These are phyloP conservation scores for Dillenia turbinata DNA, from an alignment of 164 flowering plant genomes.

Conservation along the genomic window DNA sequence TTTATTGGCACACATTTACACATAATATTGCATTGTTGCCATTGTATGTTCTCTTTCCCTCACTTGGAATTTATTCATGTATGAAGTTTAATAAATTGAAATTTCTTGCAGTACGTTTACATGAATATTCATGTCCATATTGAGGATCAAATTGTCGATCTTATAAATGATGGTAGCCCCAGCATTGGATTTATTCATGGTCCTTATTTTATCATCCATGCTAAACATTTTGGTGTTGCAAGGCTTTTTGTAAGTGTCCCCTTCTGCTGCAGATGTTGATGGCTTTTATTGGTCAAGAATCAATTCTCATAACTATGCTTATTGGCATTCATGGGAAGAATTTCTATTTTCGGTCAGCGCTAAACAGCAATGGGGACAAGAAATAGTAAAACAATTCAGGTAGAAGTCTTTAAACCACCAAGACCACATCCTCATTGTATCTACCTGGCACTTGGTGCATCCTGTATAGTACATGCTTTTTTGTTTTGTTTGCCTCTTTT, in stretches of 20 bases:
- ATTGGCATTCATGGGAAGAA: background rate
- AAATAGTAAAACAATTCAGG: constrained; percentile 65
- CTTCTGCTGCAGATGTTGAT: background rate
- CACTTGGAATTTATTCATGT: background rate
- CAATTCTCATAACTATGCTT: too few species aligned
- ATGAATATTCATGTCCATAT: constrained; percentile 74
- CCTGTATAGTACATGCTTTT: constrained; percentile 55
- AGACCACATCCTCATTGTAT: constrained; percentile 57
- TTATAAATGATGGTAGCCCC: constrained; percentile 29
- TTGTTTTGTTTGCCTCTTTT: too few species aligned
- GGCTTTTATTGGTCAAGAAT: background rate
- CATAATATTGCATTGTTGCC: background rate
- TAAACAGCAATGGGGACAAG: constrained; percentile 64
- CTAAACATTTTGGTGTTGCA: constrained; percentile 61
- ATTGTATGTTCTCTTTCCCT: background rate
- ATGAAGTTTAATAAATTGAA: constrained; percentile 4
- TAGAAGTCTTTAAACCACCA: constrained; percentile 85
- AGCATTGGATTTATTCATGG: constrained; percentile 23
- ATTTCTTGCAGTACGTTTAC: constrained; percentile 54
- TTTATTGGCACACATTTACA: too few species aligned
- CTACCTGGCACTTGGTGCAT: constrained; percentile 85
- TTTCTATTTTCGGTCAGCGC: constrained; percentile 59
- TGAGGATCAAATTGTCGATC: constrained; percentile 58
- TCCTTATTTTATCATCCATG: constrained; percentile 50
- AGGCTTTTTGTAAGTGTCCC: constrained; percentile 58